Conservation (phyloP, 495 filamentous ascomycete genomes). For the Mytilinidion resinicola region DNA sequence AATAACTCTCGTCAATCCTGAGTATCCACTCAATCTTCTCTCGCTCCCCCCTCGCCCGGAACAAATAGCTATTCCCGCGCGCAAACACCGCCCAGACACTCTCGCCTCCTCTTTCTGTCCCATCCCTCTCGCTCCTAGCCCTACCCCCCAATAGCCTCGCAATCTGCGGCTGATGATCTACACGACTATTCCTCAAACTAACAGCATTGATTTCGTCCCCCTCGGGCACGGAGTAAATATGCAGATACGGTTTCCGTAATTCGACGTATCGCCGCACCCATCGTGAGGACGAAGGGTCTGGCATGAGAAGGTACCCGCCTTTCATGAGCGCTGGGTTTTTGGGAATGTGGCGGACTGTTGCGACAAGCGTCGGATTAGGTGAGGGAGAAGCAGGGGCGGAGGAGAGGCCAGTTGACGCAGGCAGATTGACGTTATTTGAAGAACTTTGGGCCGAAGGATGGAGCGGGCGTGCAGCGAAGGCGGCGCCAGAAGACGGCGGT, state of each 20-base stretch:
- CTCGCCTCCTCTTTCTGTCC: too few species aligned
- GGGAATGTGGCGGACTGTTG: slow-evolving; percentile 61
- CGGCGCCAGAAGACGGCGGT: slow-evolving; percentile 64
- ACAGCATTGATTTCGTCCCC: slow-evolving; percentile 88
- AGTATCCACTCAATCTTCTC: slow-evolving; percentile 95
- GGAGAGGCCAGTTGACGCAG: slow-evolving; percentile 1
- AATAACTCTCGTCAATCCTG: slow-evolving; percentile 61
- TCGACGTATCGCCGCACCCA: slow-evolving; percentile 94
- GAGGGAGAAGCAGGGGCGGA: slow-evolving; percentile 6
- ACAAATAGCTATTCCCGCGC: slow-evolving; percentile 87
- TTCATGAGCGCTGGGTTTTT: slow-evolving; percentile 65
- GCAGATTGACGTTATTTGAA: too few species aligned
- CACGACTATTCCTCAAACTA: slow-evolving; percentile 72
- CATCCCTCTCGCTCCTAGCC: slow-evolving; percentile 33
- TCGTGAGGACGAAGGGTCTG: slow-evolving; percentile 62
- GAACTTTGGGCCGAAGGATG: neutral
- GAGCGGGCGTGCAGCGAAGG: slow-evolving; percentile 32
- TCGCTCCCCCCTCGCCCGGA: slow-evolving; percentile 75
- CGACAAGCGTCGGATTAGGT: slow-evolving; percentile 48
- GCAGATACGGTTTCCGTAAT: slow-evolving; percentile 84
- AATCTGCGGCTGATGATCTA: slow-evolving; percentile 84
- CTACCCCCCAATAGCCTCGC: slow-evolving; percentile 57
- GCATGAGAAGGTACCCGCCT: slow-evolving; percentile 75
- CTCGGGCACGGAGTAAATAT: slow-evolving; percentile 73
- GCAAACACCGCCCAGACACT: slow-evolving; percentile 92